Percentiles rank a stretch among this genome's conserved stretches.
These are phyloP conservation scores for Lactarius trivialis DNA, from an alignment of 768 basidiomycete genomes.

Conservation along the genomic window DNA sequence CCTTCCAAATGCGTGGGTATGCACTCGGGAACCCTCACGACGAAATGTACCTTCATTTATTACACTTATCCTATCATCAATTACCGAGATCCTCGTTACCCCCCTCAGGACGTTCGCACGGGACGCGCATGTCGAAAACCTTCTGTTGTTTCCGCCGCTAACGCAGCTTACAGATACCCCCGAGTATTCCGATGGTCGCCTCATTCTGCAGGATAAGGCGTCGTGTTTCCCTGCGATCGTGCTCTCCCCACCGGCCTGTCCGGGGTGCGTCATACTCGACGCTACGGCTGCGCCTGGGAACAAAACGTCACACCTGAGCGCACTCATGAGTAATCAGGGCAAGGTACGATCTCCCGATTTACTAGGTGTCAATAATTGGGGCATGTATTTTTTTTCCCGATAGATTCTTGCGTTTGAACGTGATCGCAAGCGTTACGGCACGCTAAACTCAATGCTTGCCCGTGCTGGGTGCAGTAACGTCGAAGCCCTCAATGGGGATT, in stretches of 20 bases:
- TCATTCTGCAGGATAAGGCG: conserved; percentile 96
- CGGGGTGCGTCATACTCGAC: conserved; percentile 67
- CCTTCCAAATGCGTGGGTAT: conserved; percentile 53
- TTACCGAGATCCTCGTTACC: not conserved
- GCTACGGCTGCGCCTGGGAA: conserved; percentile 97
- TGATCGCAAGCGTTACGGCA: conserved; percentile 73
- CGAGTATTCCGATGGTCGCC: conserved; percentile 67
- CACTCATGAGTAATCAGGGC: conserved; percentile 77
- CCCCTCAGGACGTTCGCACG: conserved; percentile 52
- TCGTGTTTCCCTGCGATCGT: conserved; percentile 93
- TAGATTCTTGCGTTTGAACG: conserved; percentile 87
- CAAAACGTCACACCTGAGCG: conserved; percentile 91
- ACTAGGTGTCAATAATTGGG: not conserved
- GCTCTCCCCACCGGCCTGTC: conserved; percentile 60
- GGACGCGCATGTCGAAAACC: conserved; percentile 77
- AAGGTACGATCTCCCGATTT: conserved; percentile 44
- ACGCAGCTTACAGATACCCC: conserved; percentile 61
- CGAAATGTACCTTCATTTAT: conserved; percentile 39
- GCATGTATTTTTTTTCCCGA: not conserved
- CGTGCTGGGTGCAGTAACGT: conserved; percentile 82
- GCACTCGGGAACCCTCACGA: conserved; percentile 44
- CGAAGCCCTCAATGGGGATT: conserved; percentile 70
- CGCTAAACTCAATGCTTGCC: conserved; percentile 78
- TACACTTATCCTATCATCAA: not conserved
- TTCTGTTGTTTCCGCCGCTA: conserved; percentile 69